These are phyloP conservation scores for Plantago ovata DNA, from an alignment of 257 asterid genomes.

Conservation along the genomic window DNA sequence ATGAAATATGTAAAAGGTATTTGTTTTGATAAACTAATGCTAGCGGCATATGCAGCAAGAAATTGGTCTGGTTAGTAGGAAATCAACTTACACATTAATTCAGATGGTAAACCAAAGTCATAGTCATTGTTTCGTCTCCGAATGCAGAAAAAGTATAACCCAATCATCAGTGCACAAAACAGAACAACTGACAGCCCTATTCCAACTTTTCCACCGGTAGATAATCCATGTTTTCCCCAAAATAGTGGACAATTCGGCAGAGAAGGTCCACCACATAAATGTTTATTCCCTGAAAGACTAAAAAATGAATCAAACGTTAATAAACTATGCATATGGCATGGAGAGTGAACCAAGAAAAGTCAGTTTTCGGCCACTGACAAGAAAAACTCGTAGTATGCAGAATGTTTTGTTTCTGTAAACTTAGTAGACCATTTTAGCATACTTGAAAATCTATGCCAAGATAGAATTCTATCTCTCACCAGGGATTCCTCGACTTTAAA, in stretches of 20 bases:
- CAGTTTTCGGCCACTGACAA: too few species aligned
- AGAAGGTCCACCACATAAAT: constrained; percentile 84
- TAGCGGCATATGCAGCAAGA: background rate
- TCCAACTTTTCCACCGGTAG: constrained; percentile 71
- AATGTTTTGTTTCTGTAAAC: background rate
- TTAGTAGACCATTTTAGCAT: background rate
- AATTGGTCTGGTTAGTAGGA: background rate
- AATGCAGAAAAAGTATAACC: constrained; percentile 40
- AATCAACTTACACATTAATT: constrained; percentile 61
- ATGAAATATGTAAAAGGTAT: background rate
- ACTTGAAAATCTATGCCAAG: background rate
- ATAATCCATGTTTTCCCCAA: constrained; percentile 81
- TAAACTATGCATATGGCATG: background rate
- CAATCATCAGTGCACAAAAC: constrained; percentile 35
- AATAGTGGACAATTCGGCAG: constrained; percentile 73
- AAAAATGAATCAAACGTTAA: constrained; percentile 9
- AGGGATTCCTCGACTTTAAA: background rate
- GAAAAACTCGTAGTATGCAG: background rate
- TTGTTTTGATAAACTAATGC: background rate
- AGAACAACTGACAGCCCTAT: constrained; percentile 55
- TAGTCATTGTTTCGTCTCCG: constrained; percentile 64
- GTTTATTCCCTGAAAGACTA: constrained; percentile 87
- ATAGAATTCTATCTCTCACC: background rate
- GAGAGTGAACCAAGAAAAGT: background rate
- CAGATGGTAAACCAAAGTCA: constrained; percentile 80